Evolutionary conservation across 179 eudicot species (phyloP), one percentile per base, ranked within the genome.

Genomic region (Spergularia azorica): DNA sequence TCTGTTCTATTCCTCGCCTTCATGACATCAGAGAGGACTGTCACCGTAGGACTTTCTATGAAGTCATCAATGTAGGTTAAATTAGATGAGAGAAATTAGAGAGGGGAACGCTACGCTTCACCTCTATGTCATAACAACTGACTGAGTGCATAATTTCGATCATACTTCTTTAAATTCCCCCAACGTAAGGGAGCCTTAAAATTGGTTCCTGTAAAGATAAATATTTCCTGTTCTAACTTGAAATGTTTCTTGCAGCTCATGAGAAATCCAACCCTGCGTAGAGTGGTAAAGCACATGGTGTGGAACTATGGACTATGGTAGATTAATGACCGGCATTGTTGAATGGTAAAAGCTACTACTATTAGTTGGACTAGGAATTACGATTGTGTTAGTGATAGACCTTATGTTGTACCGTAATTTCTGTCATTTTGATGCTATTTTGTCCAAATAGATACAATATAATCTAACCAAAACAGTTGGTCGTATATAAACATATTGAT

Each of bases 201-300:
- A 38, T 12, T 20, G 11, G 4, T 36, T 32, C 65, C 4, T 46
- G 9, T 46, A 46, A 18, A 32, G 39, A 32, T 38, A 66, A 48
- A 54, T 16, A 70, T 17, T 32, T 9, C 18, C 8, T 21, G 64
- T 2, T 60, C 26, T 72, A 11, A 72, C 65, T 21, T 18, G 54
- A 69, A 71, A 64, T 58, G 16, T 71, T 64, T 57, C 5, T 17
- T 82, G 80, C 86, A 85, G 88, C 88, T 63, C 80, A 80, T 70
- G 88, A 85, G 57, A 85, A 83, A 57, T 83, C 86, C n/a, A 84
- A 83, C 48, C 82, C 86, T 63, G 21, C 52, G 69, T 62, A 74
- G 60, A 58, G 7, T 46, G 60, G 57, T 46, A 9, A 46, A 46
- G 50, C n/a, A 9, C 7, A 46, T 46, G 50, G 14, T 55, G 73